Conservation (phyloP, 192 early-diverging fungal genomes). For the Dissophora globulifera region DNA sequence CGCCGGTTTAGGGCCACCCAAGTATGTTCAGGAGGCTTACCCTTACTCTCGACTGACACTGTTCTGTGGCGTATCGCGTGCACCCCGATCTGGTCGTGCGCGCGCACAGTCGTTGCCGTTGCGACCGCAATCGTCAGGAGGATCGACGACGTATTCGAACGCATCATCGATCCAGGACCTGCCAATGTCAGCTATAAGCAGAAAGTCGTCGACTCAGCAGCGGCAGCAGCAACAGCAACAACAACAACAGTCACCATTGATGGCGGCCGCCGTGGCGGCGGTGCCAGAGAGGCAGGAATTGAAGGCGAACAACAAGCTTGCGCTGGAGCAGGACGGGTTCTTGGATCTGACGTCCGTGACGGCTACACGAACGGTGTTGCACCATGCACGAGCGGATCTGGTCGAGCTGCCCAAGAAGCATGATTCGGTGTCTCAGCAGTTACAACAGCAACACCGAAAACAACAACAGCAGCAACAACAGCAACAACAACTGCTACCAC, state of each 20-base stretch:
- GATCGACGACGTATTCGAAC: no score
- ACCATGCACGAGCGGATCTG: conserved; percentile 5
- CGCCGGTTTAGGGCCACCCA: conserved; percentile 60
- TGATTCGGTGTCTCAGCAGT: not conserved
- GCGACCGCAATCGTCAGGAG: no score
- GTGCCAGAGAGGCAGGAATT: conserved; percentile 6
- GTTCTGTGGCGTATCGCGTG: conserved; percentile 53
- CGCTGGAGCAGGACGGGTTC: conserved; percentile 2
- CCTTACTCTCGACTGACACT: conserved; percentile 65
- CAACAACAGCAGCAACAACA: not conserved
- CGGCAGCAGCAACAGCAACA: no score
- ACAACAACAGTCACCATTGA: no score
- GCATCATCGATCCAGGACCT: conserved; percentile 7
- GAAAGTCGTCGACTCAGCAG: conserved; percentile 32
- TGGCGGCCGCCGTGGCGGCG: no score
- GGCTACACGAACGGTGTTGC: conserved; percentile 11
- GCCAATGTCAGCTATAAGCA: conserved; percentile 7
- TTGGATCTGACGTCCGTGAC: not conserved
- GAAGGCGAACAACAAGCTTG: not conserved
- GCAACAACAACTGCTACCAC: conserved; percentile 2
- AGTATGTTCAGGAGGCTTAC: conserved; percentile 66
- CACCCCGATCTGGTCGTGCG: conserved; percentile 13
- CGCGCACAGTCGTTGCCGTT: no score
- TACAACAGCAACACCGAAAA: no score
- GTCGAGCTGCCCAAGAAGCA: conserved; percentile 26